These are phyloP conservation scores for Cyberlindnera americana DNA, from an alignment of 805 yeast species.

Conservation along the genomic window DNA sequence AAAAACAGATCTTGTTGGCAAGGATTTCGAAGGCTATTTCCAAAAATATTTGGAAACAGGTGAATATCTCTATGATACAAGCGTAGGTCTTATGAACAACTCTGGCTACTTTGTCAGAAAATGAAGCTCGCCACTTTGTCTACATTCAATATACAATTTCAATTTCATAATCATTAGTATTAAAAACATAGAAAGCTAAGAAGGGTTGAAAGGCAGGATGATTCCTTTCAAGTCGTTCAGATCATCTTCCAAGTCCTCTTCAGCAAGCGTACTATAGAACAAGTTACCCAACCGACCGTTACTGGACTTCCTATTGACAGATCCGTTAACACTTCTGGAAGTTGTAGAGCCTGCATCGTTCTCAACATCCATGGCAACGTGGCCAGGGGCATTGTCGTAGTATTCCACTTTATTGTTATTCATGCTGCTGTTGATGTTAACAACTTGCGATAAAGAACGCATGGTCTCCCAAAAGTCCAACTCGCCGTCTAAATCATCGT, in stretches of 20 bases:
- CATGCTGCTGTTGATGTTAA: slow-evolving; percentile 21
- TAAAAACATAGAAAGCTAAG: slow-evolving; percentile 16
- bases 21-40: slow-evolving; percentile 48
- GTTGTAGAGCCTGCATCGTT: slow-evolving; percentile 2
- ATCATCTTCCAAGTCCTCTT: slow-evolving; percentile 24
- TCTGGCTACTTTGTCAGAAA: slow-evolving; percentile 72
- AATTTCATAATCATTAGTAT: too few relatives aligned
- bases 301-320: background rate
- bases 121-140: slow-evolving; percentile 28
- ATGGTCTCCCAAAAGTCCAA: slow-evolving; percentile 70
- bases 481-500: slow-evolving; percentile 56
- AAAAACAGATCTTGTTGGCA: slow-evolving; percentile 43
- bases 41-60: slow-evolving; percentile 75
- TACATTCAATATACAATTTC: too few relatives aligned
- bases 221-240: slow-evolving; percentile 19
- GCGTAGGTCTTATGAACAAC: slow-evolving; percentile 64
- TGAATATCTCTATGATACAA: slow-evolving; percentile 74
- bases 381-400: background rate
- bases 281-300: slow-evolving; percentile 3
- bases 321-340: background rate
- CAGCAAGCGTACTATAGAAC: slow-evolving; percentile 14
- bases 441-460: slow-evolving; percentile 49
- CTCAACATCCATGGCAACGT: slow-evolving; percentile 4
- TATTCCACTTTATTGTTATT: slow-evolving; percentile 8
- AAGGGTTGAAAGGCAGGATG: slow-evolving; percentile 26